Evolutionary conservation across 352 stramenopile species (phyloP).

Genomic region (Globisporangium solare): DNA sequence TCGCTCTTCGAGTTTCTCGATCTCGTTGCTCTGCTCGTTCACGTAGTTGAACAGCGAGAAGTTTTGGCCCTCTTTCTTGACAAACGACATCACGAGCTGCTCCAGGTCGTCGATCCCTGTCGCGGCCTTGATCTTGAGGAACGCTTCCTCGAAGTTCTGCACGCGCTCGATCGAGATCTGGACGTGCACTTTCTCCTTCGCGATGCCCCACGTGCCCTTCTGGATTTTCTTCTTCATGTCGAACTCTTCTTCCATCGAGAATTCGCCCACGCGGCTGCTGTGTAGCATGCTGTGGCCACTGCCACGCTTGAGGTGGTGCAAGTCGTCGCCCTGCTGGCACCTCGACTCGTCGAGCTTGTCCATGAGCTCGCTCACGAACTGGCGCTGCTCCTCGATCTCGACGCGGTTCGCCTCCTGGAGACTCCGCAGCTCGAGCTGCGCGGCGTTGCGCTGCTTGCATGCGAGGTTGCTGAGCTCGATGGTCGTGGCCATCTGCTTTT

Average conservation of each 20-base stretch:
- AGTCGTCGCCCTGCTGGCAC: slow-evolving; percentile 28
- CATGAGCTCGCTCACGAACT: slow-evolving; percentile 52
- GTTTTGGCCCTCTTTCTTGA: slow-evolving; percentile 96
- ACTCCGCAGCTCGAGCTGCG: slow-evolving; percentile 89
- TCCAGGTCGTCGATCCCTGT: slow-evolving; percentile 92
- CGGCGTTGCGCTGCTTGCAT: slow-evolving; percentile 94
- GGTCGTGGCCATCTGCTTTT: slow-evolving; percentile 93
- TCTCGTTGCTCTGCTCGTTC: slow-evolving; percentile 93
- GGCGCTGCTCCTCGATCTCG: slow-evolving; percentile 68
- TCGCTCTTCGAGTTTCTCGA: slow-evolving; percentile 89
- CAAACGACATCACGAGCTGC: slow-evolving; percentile 90
- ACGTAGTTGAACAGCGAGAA: slow-evolving; percentile 96
- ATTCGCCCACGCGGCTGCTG: slow-evolving; percentile 27
- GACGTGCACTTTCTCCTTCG: slow-evolving; percentile 85
- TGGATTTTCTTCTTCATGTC: slow-evolving; percentile 73
- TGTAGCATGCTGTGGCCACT: not conserved
- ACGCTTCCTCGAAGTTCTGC: slow-evolving; percentile 95
- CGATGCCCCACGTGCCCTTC: slow-evolving; percentile 74
- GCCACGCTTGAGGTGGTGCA: slow-evolving; percentile 16
- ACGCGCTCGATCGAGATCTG: slow-evolving; percentile 88
- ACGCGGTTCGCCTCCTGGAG: slow-evolving; percentile 91
- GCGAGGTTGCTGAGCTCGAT: slow-evolving; percentile 94
- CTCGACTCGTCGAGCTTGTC: slow-evolving; percentile 58
- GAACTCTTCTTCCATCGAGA: slow-evolving; percentile 54
- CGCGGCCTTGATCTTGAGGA: slow-evolving; percentile 91